Evolutionary conservation across 2,329 filamentous ascomycete species (phyloP), one percentile per base, ranked within the genome.

Genomic region (Elsinoe fawcettii): DNA sequence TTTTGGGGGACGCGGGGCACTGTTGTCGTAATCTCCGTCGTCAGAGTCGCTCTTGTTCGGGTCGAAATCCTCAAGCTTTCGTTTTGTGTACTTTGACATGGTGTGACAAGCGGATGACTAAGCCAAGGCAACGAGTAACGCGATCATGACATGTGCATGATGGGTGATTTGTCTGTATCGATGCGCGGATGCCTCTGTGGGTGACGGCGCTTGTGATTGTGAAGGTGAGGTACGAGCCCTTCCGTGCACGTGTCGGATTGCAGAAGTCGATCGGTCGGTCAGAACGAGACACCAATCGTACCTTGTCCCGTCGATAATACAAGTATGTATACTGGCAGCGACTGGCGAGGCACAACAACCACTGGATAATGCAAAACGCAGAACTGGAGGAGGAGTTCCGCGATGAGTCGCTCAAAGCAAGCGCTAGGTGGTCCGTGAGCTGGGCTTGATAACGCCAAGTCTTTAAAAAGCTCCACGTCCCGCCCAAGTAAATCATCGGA

Each of bases 21-120:
- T 25, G n/a, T 58, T 58, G 39, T 60, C 66, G 63, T 66, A 72
- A 61, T 72, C 70, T n/a, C 63, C 61, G 62, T 73, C 71, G 59
- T 71, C 68, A 25, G 65, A 64, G 59, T 73, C 71, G 58, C 63
- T 66, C 51, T 66, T 67, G 61, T 62, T 71, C 18, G 69, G 68
- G 55, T 72, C 70, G 58, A 68, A 71, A 55, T 65, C 63, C 53
- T 69, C 66, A 57, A 64, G 60, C 60, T 71, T 71, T 59, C 73
- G 69, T 66, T 75, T 75, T 43, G 63, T 63, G 47, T 56, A 59
- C 58, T 32, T 51, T 37, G 56, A 37, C 54, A 56, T 56, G 53
- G 49, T 53, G 49, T 14, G 30, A 25, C 49, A 39, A 34, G 30
- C 18, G 25, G 18, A 53, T 53, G 49, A 53, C 49, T 53, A 39